Conservation (phyloP, 106 monocot genomes). For the Chionographis japonica region DNA sequence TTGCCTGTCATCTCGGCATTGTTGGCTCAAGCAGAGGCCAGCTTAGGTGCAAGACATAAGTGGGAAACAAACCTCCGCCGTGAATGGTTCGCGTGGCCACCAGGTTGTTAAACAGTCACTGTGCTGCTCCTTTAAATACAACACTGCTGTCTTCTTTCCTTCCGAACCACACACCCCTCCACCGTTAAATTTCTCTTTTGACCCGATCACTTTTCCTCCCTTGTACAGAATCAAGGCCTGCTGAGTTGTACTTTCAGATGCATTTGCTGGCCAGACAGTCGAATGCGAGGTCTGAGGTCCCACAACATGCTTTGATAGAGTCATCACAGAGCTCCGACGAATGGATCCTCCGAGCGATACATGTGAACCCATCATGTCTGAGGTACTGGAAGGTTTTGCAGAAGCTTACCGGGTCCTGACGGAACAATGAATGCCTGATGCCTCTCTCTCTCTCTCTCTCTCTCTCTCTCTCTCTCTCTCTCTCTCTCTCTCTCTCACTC, state of each 20-base stretch:
- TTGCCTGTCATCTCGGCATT: conserved; percentile 68
- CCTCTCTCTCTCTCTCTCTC: too few species aligned
- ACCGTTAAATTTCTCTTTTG: background rate
- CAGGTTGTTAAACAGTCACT: conserved; percentile 37
- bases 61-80: conserved; percentile 79
- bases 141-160: background rate
- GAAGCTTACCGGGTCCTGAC: conserved; percentile 22
- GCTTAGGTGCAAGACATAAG: conserved; percentile 60
- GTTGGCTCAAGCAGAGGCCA: conserved; percentile 88
- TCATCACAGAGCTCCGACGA: conserved; percentile 37
- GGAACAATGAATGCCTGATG: background rate
- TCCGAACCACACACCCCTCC: background rate
- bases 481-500: background rate
- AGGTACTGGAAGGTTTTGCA: conserved; percentile 84
- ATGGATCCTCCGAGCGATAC: conserved; percentile 79
- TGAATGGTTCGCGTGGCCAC: conserved; percentile 90
- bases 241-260: conserved; percentile 92
- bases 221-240: conserved; percentile 76
- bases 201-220: background rate
- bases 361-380: conserved; percentile 74
- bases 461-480: too few species aligned
- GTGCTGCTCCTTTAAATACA: background rate
- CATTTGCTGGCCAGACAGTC: conserved; percentile 61
- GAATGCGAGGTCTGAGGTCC: conserved; percentile 7
- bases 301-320: conserved; percentile 27